These are phyloP conservation scores for Exophiala sp. DNA, from an alignment of 2,329 filamentous ascomycete genomes.

Conservation along the genomic window DNA sequence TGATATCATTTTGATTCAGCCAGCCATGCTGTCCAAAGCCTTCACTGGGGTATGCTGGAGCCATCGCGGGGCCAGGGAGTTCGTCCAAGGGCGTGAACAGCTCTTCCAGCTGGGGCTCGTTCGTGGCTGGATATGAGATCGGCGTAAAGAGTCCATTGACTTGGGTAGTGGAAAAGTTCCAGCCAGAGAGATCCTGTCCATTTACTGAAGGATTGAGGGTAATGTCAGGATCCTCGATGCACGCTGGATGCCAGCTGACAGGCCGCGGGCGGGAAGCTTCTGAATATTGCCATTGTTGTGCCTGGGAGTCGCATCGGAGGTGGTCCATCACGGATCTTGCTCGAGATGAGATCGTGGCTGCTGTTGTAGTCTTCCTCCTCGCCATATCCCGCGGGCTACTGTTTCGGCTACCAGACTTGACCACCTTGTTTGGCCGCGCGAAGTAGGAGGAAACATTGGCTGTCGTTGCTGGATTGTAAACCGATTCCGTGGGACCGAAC, in stretches of 20 bases:
- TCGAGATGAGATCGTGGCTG: slow-evolving; percentile 16
- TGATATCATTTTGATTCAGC: slow-evolving; percentile 8
- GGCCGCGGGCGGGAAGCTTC: slow-evolving; percentile 18
- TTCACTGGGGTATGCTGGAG: slow-evolving; percentile 4
- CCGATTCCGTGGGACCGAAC: slow-evolving; percentile 6
- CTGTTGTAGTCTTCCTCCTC: slow-evolving; percentile 25
- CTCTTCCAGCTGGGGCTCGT: slow-evolving; percentile 27
- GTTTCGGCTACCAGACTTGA: slow-evolving; percentile 27
- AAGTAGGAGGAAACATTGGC: slow-evolving; percentile 23
- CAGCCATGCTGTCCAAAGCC: slow-evolving; percentile 9
- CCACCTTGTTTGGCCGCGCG: slow-evolving; percentile 23
- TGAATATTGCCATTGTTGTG: slow-evolving; percentile 11
- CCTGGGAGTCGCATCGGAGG: slow-evolving; percentile 13
- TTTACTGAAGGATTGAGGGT: slow-evolving; percentile 3
- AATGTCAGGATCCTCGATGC: slow-evolving; percentile 11
- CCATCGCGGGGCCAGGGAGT: slow-evolving; percentile 10
- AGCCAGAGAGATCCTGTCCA: slow-evolving; percentile 6
- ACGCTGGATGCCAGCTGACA: slow-evolving; percentile 28
- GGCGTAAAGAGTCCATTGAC: slow-evolving; percentile 29
- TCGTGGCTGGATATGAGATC: slow-evolving; percentile 20
- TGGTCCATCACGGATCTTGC: slow-evolving; percentile 26
- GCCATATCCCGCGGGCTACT: slow-evolving; percentile 21
- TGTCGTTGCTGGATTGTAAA: slow-evolving; percentile 10
- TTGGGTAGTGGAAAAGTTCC: slow-evolving; percentile 22
- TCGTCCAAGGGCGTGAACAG: slow-evolving; percentile 25